phyloP scores from a whole-genome alignment of 305 asterid species.

The Caryopteris hybrid region DNA sequence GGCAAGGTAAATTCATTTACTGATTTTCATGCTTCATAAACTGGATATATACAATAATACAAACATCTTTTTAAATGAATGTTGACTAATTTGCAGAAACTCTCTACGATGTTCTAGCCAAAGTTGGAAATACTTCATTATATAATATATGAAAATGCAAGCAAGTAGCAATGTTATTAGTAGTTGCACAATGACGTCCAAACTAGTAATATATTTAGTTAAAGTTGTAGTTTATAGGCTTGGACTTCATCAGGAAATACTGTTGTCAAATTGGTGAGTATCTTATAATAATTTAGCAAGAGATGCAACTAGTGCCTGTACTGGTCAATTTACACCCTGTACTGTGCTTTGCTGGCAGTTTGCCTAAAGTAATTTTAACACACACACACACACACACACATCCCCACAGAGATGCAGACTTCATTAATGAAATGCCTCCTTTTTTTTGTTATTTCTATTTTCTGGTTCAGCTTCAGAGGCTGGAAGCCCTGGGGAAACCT shows the following conservation, averaged over 20 bases:
- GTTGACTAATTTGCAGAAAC: background rate
- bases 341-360: too few species aligned
- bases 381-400: too few species aligned
- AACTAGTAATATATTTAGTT: background rate
- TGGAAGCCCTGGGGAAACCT: too few species aligned
- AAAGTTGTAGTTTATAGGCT: background rate
- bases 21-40: background rate
- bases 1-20: conserved; percentile 78
- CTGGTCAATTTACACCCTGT: too few species aligned
- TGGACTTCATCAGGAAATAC: background rate
- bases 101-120: background rate
- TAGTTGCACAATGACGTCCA: background rate
- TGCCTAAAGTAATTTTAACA: too few species aligned
- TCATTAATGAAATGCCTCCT: too few species aligned
- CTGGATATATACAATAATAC: too few species aligned
- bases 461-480: too few species aligned
- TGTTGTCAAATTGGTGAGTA: background rate
- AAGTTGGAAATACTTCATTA: background rate
- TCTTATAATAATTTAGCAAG: background rate
- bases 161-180: background rate
- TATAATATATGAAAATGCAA: background rate
- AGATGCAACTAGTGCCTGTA: background rate
- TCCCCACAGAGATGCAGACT: too few species aligned
- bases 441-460: too few species aligned
- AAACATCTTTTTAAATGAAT: background rate